Base-by-base conservation (phyloP, 2,329 filamentous ascomycete genomes). In the Pseudogymnoascus sp. region DNA sequence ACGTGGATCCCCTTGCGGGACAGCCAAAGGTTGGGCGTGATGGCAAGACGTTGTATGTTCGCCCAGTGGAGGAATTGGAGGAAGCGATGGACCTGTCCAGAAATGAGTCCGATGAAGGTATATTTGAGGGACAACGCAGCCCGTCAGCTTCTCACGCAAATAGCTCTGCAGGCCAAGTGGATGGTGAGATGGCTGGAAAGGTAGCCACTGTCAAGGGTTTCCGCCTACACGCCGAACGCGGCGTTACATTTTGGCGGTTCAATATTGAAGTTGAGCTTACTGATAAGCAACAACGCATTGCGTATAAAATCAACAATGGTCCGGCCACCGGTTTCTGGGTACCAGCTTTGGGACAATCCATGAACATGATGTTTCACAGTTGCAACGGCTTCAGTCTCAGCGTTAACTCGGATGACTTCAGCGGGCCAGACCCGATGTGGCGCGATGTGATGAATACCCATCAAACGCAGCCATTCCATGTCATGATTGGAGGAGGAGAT, bases 321-420 rank as follows among this genome's bases (percentile, higher is more conserved):
- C 93, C 93, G 5, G 86, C 91, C 2, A 86, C 90, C 61, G 91
- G 89, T 1, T 99, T 99, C 74, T 99, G 95, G 93, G 91, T 99
- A 0, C 95, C 96, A 4, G 89, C 88, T 33, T 84, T 82, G 60
- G 88, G 86, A 14, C 83, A 96, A 73, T 85, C 89, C 2, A 99
- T 99, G 95, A 97, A 97, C 77, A 90, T 97, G 73, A 96, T 97
- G 92, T 99, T 97, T 77, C 85, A 97, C 78, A 96, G 90, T 73
- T 96, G 95, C 79, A 99, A 99, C 74, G 95, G 96, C 1, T 99
- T 99, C 79, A 93, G 91, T 69, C 75, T 88, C 61, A 88, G 84
- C 63, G 89, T 90, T 24, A 87, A 96, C 66, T 79, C 91, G 0
- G 83, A 96, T 72, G 82, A 87, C 53, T 88, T 97, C 73, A 95